phyloP scores from a whole-genome alignment of 2,329 filamentous ascomycete species.

The Fusarium foetens region DNA sequence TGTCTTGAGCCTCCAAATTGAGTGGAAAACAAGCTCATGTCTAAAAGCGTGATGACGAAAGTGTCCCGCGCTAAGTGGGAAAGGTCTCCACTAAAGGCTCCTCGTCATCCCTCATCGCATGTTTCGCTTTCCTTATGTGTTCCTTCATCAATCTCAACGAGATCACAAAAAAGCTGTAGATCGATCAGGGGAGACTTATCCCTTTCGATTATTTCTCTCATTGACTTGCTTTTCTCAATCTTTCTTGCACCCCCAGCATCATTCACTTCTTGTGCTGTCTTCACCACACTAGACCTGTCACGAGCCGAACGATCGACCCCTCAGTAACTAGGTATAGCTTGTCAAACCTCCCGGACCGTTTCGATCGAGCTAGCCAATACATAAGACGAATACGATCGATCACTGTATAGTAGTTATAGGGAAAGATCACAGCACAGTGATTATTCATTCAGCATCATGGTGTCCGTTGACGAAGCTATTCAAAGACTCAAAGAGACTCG shows the following conservation, averaged over 20 bases:
- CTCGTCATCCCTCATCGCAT: slow-evolving; percentile 37
- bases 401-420: not conserved
- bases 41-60: slow-evolving; percentile 37
- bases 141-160: slow-evolving; percentile 29
- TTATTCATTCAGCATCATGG: slow-evolving; percentile 39
- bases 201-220: not conserved
- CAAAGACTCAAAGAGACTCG: slow-evolving; percentile 60
- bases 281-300: not conserved
- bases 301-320: slow-evolving; percentile 21
- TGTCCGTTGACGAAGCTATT: slow-evolving; percentile 53
- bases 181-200: slow-evolving; percentile 11
- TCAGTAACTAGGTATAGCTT: slow-evolving; percentile 15
- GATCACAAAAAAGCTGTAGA: slow-evolving; percentile 26
- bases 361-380: slow-evolving; percentile 9
- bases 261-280: slow-evolving; percentile 1
- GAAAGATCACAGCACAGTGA: not conserved
- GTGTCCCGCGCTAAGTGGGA: slow-evolving; percentile 24
- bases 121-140: slow-evolving; percentile 26
- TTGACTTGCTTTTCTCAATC: not conserved
- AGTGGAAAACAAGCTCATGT: slow-evolving; percentile 37
- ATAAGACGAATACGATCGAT: not conserved
- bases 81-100: slow-evolving; percentile 31
- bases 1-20: slow-evolving; percentile 22
- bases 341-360: slow-evolving; percentile 1
- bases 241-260: not conserved